Evolutionary conservation across 129 eudicot species (phyloP).

Genomic region (Flaveria linearis): DNA sequence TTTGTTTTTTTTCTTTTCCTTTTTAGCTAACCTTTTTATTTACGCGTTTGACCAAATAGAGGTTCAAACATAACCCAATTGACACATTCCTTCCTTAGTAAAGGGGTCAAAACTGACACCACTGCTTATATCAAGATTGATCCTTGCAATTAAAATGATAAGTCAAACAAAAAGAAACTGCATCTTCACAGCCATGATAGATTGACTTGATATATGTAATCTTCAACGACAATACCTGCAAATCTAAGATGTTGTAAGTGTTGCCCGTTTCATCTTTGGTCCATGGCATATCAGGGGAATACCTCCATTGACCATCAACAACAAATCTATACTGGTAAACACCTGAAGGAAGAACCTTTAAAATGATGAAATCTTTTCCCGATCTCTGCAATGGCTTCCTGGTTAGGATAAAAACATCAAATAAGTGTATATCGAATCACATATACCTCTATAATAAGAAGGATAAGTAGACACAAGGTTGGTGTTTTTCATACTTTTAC

Average conservation of each 20-base stretch:
- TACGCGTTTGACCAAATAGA: not conserved
- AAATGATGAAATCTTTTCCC: conserved; percentile 92
- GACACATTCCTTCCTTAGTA: not conserved
- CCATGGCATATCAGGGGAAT: conserved; percentile 82
- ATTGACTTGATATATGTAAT: too few relatives aligned
- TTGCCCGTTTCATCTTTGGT: conserved; percentile 88
- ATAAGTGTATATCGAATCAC: not conserved
- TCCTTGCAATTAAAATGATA: not conserved
- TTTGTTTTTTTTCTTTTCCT: too few relatives aligned
- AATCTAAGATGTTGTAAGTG: conserved; percentile 74
- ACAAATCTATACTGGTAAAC: conserved; percentile 89
- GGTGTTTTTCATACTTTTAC: conserved; percentile 29
- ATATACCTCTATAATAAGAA: not conserved
- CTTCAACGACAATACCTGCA: conserved; percentile 53
- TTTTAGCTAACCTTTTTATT: not conserved
- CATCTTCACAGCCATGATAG: too few relatives aligned
- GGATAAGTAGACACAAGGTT: not conserved
- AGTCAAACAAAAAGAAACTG: not conserved
- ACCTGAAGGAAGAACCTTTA: conserved; percentile 97
- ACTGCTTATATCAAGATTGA: not conserved
- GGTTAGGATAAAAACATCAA: conserved; percentile 29
- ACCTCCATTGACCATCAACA: conserved; percentile 93
- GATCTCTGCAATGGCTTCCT: conserved; percentile 89
- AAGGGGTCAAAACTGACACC: not conserved
- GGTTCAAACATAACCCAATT: not conserved